These are phyloP conservation scores for Globisporangium viniferum DNA, from an alignment of 352 stramenopile species.

Conservation along the genomic window DNA sequence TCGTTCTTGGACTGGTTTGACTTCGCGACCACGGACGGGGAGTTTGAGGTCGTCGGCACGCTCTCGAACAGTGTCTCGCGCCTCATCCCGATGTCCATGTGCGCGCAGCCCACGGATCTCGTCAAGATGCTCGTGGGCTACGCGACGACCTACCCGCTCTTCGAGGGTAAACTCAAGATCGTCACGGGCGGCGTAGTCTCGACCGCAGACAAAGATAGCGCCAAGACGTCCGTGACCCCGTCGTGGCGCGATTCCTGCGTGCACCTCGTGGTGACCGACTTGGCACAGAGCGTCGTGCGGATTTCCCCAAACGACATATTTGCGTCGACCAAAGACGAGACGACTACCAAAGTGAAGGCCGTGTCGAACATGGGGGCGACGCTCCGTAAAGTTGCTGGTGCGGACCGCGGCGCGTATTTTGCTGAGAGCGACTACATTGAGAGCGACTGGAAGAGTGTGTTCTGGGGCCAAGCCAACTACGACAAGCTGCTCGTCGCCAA, in stretches of 20 bases:
- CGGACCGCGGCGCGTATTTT: conserved; percentile 3
- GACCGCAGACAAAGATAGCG: conserved; percentile 6
- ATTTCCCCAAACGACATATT: neutral
- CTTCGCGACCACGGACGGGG: too few relatives aligned
- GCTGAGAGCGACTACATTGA: conserved; percentile 12
- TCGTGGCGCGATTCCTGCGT: conserved; percentile 11
- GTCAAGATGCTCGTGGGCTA: conserved; percentile 8
- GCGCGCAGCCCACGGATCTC: neutral
- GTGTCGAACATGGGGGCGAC: conserved; percentile 1
- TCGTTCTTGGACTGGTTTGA: conserved; percentile 9
- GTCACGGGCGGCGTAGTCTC: conserved; percentile 7
- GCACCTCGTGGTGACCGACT: conserved; percentile 3
- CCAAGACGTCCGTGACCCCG: neutral
- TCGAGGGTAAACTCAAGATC: conserved; percentile 1
- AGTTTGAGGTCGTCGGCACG: too few relatives aligned
- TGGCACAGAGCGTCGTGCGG: neutral
- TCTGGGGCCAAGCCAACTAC: conserved; percentile 9
- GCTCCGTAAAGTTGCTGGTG: neutral
- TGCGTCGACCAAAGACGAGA: neutral
- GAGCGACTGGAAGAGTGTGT: conserved; percentile 5
- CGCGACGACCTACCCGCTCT: neutral
- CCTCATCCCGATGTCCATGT: conserved; percentile 1
- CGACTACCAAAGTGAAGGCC: neutral
- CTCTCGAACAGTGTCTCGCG: conserved; percentile 1
- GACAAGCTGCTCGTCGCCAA: conserved; percentile 5